phyloP scores from a whole-genome alignment of 805 yeast species.

The Sugiyamaella floridensis region DNA sequence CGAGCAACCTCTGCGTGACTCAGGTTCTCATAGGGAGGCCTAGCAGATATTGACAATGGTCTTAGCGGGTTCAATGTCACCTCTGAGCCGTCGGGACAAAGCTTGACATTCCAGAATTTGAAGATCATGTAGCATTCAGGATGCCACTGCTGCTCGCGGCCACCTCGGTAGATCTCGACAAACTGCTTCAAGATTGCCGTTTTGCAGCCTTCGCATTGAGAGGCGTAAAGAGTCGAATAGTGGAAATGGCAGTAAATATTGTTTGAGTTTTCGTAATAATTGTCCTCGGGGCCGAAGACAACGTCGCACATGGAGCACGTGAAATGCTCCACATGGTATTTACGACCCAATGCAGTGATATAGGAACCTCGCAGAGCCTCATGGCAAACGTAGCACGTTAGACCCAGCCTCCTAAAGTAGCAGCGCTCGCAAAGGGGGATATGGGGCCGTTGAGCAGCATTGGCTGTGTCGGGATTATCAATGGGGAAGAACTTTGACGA shows the following conservation, averaged over 20 bases:
- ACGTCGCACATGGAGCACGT: constrained; percentile 81
- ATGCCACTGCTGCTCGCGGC: constrained; percentile 94
- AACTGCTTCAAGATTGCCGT: constrained; percentile 89
- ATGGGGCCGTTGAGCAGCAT: constrained; percentile 25
- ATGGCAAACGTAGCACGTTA: constrained; percentile 82
- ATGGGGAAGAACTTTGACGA: constrained; percentile 84
- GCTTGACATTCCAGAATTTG: constrained; percentile 88
- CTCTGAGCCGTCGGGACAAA: constrained; percentile 35
- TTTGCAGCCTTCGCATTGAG: constrained; percentile 88
- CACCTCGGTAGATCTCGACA: constrained; percentile 86
- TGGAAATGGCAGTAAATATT: constrained; percentile 86
- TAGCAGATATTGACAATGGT: constrained; percentile 12
- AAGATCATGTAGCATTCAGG: constrained; percentile 98
- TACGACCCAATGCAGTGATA: constrained; percentile 85
- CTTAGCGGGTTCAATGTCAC: constrained; percentile 14
- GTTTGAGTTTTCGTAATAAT: constrained; percentile 81
- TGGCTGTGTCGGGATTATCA: constrained; percentile 34
- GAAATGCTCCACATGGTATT: constrained; percentile 93
- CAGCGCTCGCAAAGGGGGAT: constrained; percentile 84
- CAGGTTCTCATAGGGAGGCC: constrained; percentile 9
- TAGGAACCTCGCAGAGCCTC: constrained; percentile 85
- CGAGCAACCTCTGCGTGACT: constrained; percentile 11
- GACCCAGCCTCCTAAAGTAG: constrained; percentile 75
- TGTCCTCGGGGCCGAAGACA: constrained; percentile 84
- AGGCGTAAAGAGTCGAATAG: constrained; percentile 78